Conservation (phyloP, 2,329 filamentous ascomycete genomes). For the Trichothecium roseum region DNA sequence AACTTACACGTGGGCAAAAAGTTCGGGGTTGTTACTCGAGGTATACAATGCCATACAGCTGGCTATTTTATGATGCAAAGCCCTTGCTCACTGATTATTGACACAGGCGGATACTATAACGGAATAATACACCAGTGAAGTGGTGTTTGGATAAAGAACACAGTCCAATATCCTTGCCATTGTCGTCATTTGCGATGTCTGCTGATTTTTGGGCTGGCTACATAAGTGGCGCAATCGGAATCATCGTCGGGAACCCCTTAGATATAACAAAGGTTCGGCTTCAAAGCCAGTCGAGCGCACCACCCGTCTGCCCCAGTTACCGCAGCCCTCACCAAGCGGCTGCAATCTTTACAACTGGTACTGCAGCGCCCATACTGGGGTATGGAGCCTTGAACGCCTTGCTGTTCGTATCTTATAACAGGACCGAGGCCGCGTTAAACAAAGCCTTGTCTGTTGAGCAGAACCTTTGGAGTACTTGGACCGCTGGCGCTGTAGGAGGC, state of each 20-base stretch:
- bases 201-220: conserved; percentile 94
- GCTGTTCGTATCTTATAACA: conserved; percentile 85
- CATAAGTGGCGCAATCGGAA: conserved; percentile 73
- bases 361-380: conserved; percentile 75
- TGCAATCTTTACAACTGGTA: conserved; percentile 45
- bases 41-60: too few relatives aligned
- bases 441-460: conserved; percentile 20
- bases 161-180: too few relatives aligned
- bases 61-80: too few relatives aligned
- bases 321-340: conserved; percentile 6
- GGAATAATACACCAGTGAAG: too few relatives aligned
- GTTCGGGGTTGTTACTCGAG: too few relatives aligned
- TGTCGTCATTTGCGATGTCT: conserved; percentile 45
- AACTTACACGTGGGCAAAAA: too few relatives aligned
- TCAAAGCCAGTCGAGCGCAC: conserved; percentile 43
- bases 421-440: conserved; percentile 56
- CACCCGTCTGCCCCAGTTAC: conserved; percentile 1
- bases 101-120: too few relatives aligned
- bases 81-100: too few relatives aligned
- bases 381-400: conserved; percentile 88
- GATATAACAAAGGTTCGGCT: conserved; percentile 56
- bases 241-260: conserved; percentile 80
- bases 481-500: conserved; percentile 72
- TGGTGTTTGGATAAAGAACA: too few relatives aligned
- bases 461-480: conserved; percentile 58